Percentiles rank a stretch among this genome's conserved stretches.
Evolutionary conservation across 2,329 filamentous ascomycete genomes (phyloP).

Genomic region (Drechslerella dactyloides): DNA sequence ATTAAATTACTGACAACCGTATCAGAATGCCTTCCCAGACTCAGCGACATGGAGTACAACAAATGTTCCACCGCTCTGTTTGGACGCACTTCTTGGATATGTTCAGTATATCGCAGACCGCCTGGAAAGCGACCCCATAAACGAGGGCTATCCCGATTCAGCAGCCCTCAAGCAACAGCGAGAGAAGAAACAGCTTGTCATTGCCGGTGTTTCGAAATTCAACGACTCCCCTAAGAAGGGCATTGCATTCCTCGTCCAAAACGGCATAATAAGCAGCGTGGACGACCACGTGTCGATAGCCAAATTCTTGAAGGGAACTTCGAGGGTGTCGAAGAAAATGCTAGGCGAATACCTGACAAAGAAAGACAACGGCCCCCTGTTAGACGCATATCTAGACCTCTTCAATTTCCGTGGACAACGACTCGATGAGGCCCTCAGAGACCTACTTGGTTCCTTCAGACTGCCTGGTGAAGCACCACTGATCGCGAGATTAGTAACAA

Average conservation of each 20-base stretch:
- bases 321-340: slow-evolving; percentile 84
- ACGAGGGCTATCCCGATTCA: slow-evolving; percentile 71
- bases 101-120: slow-evolving; percentile 91
- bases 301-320: slow-evolving; percentile 85
- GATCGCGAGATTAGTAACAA: slow-evolving; percentile 88
- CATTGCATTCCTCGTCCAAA: slow-evolving; percentile 80
- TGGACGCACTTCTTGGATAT: slow-evolving; percentile 88
- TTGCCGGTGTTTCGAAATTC: slow-evolving; percentile 86
- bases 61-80: slow-evolving; percentile 90
- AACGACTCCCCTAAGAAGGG: slow-evolving; percentile 93
- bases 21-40: slow-evolving; percentile 84
- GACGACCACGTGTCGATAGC: slow-evolving; percentile 79
- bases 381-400: slow-evolving; percentile 81
- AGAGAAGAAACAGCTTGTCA: slow-evolving; percentile 82
- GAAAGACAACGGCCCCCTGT: slow-evolving; percentile 80
- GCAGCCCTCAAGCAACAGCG: slow-evolving; percentile 73
- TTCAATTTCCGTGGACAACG: slow-evolving; percentile 88
- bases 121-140: slow-evolving; percentile 71
- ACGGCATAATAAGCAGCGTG: slow-evolving; percentile 81
- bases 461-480: slow-evolving; percentile 90
- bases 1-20: slow-evolving; percentile 23
- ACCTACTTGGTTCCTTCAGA: slow-evolving; percentile 88
- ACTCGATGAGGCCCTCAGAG: slow-evolving; percentile 85
- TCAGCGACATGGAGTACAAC: slow-evolving; percentile 99
- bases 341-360: slow-evolving; percentile 95